phyloP scores from a whole-genome alignment of 495 filamentous ascomycete genomes.

The Neohortaea acidophila region DNA sequence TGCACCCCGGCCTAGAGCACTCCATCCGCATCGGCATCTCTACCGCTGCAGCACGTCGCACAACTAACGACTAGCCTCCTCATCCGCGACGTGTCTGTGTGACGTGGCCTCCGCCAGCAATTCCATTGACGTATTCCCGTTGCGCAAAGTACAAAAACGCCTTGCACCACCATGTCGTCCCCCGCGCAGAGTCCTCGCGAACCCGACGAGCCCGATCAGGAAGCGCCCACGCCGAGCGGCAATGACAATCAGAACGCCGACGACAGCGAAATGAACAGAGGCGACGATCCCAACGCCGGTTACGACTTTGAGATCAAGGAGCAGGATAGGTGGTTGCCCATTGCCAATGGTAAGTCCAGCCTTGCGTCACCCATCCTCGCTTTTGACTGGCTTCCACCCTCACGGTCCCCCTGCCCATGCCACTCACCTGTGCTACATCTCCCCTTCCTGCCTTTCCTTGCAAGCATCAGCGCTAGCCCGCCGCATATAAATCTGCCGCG shows the following conservation, averaged over 20 bases:
- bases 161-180: slow-evolving; percentile 46
- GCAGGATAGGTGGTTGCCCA: slow-evolving; percentile 98
- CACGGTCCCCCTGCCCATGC: too few species aligned
- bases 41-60: not conserved
- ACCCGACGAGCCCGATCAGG: slow-evolving; percentile 74
- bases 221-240: slow-evolving; percentile 86
- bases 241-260: slow-evolving; percentile 31
- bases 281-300: slow-evolving; percentile 47
- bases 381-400: slow-evolving; percentile 40
- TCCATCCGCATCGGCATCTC: too few species aligned
- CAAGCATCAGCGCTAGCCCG: too few species aligned
- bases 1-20: too few species aligned
- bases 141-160: slow-evolving; percentile 63
- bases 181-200: slow-evolving; percentile 40
- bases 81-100: slow-evolving; percentile 4
- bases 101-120: slow-evolving; percentile 30
- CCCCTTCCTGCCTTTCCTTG: too few species aligned
- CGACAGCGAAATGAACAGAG: slow-evolving; percentile 42
- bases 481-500: slow-evolving; percentile 20
- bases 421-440: too few species aligned
- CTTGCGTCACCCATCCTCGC: slow-evolving; percentile 28
- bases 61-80: not conserved
- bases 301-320: slow-evolving; percentile 99
- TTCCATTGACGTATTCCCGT: slow-evolving; percentile 25
- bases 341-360: slow-evolving; percentile 90